Evolutionary conservation across 345 rosid species (phyloP).

Genomic region (Dipteronia dyeriana): DNA sequence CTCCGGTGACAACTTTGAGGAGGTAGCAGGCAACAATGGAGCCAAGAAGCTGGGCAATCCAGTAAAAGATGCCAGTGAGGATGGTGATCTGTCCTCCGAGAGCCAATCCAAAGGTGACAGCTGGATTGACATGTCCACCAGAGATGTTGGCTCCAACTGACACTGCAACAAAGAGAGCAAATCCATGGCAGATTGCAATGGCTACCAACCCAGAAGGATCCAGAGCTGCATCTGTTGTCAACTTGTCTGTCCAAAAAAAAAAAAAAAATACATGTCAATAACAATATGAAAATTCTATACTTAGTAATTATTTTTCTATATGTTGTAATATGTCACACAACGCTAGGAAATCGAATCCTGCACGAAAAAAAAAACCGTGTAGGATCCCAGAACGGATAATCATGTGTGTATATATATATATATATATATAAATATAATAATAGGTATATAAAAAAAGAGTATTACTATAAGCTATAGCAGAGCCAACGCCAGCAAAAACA

Average conservation of each 20-base stretch:
- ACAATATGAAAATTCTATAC: not conserved
- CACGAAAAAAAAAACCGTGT: no score
- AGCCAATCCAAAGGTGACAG: constrained; percentile 90
- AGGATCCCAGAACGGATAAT: no score
- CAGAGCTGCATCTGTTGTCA: constrained; percentile 79
- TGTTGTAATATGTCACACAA: no score
- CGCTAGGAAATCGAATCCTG: no score
- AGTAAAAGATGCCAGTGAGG: constrained; percentile 86
- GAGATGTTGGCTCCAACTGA: constrained; percentile 89
- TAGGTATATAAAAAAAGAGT: not conserved
- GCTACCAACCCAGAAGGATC: constrained; percentile 89
- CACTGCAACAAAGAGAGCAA: constrained; percentile 91
- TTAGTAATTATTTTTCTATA: no score
- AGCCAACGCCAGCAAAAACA: constrained; percentile 94
- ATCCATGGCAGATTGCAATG: constrained; percentile 81
- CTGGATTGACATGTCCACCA: constrained; percentile 96
- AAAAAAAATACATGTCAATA: not conserved
- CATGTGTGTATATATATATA: no score
- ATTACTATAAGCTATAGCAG: constrained; percentile 84
- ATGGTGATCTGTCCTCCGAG: constrained; percentile 91
- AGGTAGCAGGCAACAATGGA: constrained; percentile 84
- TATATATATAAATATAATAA: no score
- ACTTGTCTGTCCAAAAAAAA: constrained; percentile 46
- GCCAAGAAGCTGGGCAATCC: constrained; percentile 91
- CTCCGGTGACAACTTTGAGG: constrained; percentile 78